Evolutionary conservation across 1,139 yeast species (phyloP).

Genomic region (Geotrichum histeridarum): DNA sequence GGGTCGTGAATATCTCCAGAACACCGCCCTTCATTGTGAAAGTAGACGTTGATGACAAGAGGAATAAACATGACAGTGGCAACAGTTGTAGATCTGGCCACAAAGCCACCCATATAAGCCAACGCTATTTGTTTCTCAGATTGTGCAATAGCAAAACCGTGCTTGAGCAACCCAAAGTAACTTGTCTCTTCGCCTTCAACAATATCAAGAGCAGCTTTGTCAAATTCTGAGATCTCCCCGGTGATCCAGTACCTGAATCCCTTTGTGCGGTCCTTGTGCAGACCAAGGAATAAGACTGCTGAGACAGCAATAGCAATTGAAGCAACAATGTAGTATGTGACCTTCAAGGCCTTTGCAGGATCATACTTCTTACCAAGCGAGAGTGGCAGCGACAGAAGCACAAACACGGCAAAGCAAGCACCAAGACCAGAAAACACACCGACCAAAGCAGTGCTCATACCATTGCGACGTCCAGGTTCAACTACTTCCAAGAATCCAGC

Average conservation of each 20-base stretch:
- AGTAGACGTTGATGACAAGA: conserved; percentile 55
- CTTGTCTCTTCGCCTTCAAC: conserved; percentile 19
- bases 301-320: conserved; percentile 42
- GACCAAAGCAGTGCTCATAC: conserved; percentile 54
- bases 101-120: conserved; percentile 59
- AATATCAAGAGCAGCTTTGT: conserved; percentile 32
- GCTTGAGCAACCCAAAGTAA: conserved; percentile 42
- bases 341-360: conserved; percentile 44
- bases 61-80: conserved; percentile 61
- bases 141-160: conserved; percentile 45
- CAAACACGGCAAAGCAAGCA: conserved; percentile 57
- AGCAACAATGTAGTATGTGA: conserved; percentile 50
- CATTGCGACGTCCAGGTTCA: conserved; percentile 37
- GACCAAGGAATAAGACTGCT: conserved; percentile 40
- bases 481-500: conserved; percentile 12
- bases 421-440: conserved; percentile 66
- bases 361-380: conserved; percentile 43
- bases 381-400: conserved; percentile 69
- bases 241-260: conserved; percentile 31
- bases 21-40: conserved; percentile 32
- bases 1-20: conserved; percentile 26
- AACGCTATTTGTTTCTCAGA: conserved; percentile 40
- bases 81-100: conserved; percentile 61
- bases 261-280: conserved; percentile 45
- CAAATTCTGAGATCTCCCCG: conserved; percentile 28